Conservation (phyloP, 768 basidiomycete genomes). For the Pleurotus tuber-regium region DNA sequence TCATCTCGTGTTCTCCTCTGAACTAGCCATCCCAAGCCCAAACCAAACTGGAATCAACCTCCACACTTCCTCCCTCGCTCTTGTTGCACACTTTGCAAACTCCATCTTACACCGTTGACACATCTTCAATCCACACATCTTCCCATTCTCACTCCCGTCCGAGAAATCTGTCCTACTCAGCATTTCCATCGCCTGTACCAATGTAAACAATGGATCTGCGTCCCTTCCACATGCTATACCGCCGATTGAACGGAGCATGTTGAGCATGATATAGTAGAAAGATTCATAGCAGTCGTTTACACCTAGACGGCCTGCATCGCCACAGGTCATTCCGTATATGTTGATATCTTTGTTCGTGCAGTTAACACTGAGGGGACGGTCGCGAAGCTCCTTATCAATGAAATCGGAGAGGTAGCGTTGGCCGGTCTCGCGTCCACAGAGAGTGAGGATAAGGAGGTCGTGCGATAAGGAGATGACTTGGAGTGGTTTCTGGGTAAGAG, state of each 20-base stretch:
- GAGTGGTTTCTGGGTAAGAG: conserved; percentile 12
- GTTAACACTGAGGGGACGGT: conserved; percentile 42
- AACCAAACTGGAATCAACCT: conserved; percentile 1
- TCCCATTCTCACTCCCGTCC: background rate
- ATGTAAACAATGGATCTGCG: conserved; percentile 70
- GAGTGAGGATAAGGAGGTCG: conserved; percentile 36
- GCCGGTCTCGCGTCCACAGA: conserved; percentile 62
- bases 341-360: conserved; percentile 42
- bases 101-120: conserved; percentile 4
- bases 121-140: conserved; percentile 6
- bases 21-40: too few species aligned
- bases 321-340: background rate
- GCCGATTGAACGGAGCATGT: conserved; percentile 65
- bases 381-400: conserved; percentile 52
- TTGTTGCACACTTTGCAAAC: conserved; percentile 2
- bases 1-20: too few species aligned
- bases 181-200: conserved; percentile 71
- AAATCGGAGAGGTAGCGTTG: conserved; percentile 64
- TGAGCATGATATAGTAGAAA: conserved; percentile 75
- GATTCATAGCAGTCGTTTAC: conserved; percentile 54
- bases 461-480: conserved; percentile 25
- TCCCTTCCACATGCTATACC: conserved; percentile 73
- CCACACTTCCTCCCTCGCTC: conserved; percentile 4
- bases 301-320: background rate
- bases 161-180: conserved; percentile 62